Conservation (phyloP, 2,329 filamentous ascomycete species). For the Calonectria pseudoreteaudii region DNA sequence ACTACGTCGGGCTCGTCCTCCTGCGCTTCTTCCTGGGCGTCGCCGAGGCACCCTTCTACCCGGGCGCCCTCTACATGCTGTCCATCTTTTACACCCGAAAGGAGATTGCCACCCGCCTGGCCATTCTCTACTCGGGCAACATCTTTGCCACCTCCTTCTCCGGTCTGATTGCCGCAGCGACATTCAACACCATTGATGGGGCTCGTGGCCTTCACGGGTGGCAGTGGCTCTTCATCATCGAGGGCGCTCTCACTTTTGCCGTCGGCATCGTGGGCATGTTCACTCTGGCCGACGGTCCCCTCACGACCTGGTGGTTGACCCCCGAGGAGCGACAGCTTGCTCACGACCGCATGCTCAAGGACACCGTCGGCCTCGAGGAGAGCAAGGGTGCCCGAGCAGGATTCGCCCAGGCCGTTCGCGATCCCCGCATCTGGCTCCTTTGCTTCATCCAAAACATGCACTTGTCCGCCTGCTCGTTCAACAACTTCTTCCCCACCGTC, state of each 20-base stretch:
- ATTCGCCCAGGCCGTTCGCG: constrained; percentile 38
- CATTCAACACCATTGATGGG: constrained; percentile 49
- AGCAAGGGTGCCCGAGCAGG: constrained; percentile 52
- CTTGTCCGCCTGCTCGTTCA: constrained; percentile 41
- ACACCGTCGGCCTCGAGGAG: constrained; percentile 45
- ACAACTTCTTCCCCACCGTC: constrained; percentile 54
- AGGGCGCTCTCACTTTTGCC: constrained; percentile 44
- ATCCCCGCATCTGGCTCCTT: constrained; percentile 45
- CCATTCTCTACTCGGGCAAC: constrained; percentile 56
- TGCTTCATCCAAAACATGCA: constrained; percentile 46
- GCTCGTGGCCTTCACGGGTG: constrained; percentile 43
- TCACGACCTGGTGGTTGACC: constrained; percentile 51
- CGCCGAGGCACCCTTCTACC: constrained; percentile 53
- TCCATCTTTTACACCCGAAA: constrained; percentile 66
- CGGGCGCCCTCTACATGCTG: constrained; percentile 53
- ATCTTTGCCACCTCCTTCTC: constrained; percentile 53
- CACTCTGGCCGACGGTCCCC: constrained; percentile 51
- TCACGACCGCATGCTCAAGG: constrained; percentile 51
- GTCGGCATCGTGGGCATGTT: constrained; percentile 47
- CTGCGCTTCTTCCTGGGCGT: constrained; percentile 55
- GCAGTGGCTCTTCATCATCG: constrained; percentile 50
- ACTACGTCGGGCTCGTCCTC: constrained; percentile 55
- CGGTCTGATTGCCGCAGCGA: constrained; percentile 57
- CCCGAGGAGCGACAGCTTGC: constrained; percentile 55
- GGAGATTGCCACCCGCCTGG: constrained; percentile 54